Conservation (phyloP, 208 protist species). For the Leishmania lainsoni region DNA sequence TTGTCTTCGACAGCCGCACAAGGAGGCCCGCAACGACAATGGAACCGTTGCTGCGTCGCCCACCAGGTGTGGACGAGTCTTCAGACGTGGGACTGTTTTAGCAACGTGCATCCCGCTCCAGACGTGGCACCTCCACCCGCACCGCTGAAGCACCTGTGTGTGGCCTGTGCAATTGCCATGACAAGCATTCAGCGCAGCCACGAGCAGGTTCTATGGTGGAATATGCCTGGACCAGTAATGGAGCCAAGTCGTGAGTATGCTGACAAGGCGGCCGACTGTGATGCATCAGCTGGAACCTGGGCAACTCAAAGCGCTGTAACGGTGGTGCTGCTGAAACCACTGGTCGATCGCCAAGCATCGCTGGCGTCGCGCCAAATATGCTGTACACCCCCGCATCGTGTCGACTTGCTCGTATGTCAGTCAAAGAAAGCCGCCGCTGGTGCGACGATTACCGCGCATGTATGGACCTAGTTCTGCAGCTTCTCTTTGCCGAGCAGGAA, state of each 20-base stretch:
- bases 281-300: background rate
- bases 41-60: background rate
- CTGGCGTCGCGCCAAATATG: background rate
- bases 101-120: background rate
- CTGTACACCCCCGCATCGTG: background rate
- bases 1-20: too few species aligned
- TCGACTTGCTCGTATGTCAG: slow-evolving; percentile 8
- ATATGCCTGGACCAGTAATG: background rate
- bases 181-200: slow-evolving; percentile 9
- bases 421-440: background rate
- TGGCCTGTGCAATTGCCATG: slow-evolving; percentile 14
- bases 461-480: slow-evolving; percentile 24
- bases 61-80: slow-evolving; percentile 1
- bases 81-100: background rate
- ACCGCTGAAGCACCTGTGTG: background rate
- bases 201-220: slow-evolving; percentile 11
- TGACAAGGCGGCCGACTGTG: background rate
- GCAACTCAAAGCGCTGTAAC: background rate
- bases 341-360: background rate
- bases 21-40: background rate
- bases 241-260: background rate
- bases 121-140: background rate
- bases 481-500: slow-evolving; percentile 27
- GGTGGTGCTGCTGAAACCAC: background rate
- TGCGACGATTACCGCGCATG: slow-evolving; percentile 9